Conservation (phyloP, 768 basidiomycete genomes). For the Collybia sordida region DNA sequence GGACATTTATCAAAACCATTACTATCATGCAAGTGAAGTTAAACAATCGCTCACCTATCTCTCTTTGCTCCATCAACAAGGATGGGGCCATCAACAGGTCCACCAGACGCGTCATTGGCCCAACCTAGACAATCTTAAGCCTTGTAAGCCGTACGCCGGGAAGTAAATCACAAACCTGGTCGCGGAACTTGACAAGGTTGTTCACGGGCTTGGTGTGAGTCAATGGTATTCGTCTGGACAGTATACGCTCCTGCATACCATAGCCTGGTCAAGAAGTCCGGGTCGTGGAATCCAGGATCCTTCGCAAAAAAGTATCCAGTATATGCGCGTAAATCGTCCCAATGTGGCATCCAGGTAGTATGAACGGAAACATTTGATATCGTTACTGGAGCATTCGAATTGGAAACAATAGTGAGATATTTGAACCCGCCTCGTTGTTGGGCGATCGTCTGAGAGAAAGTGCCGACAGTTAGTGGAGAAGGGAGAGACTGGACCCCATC, state of each 20-base stretch:
- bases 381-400: slow-evolving; percentile 30
- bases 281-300: slow-evolving; percentile 41
- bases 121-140: slow-evolving; percentile 31
- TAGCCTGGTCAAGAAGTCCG: slow-evolving; percentile 45
- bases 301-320: slow-evolving; percentile 46
- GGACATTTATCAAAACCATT: not conserved
- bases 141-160: not conserved
- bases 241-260: slow-evolving; percentile 61
- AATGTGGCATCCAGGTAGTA: slow-evolving; percentile 49
- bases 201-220: slow-evolving; percentile 32
- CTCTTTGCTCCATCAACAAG: slow-evolving; percentile 55
- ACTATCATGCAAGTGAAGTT: not conserved
- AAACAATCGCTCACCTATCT: slow-evolving; percentile 33
- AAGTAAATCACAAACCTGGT: slow-evolving; percentile 8
- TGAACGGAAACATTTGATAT: slow-evolving; percentile 43
- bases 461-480: slow-evolving; percentile 23
- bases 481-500: slow-evolving; percentile 35
- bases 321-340: slow-evolving; percentile 44
- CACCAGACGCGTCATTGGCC: slow-evolving; percentile 47
- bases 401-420: slow-evolving; percentile 44
- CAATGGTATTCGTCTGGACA: slow-evolving; percentile 49
- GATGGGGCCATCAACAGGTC: slow-evolving; percentile 46
- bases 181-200: slow-evolving; percentile 24
- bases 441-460: slow-evolving; percentile 32
- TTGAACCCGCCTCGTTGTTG: slow-evolving; percentile 48